Evolutionary conservation across 2,329 filamentous ascomycete species (phyloP), one percentile per base, ranked within the genome.

Genomic region (Helminthosporium solani): DNA sequence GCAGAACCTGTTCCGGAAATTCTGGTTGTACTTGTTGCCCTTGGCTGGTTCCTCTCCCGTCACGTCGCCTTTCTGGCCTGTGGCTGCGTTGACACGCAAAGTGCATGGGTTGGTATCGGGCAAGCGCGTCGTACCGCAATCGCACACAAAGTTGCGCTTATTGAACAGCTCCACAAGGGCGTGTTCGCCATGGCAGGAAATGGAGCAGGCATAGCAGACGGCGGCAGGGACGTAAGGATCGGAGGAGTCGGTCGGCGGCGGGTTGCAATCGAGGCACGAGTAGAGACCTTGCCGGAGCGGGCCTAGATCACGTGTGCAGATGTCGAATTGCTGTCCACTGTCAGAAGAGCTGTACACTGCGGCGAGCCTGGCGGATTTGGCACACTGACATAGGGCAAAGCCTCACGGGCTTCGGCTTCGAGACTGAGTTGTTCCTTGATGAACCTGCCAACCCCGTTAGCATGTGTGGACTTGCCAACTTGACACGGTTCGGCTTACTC

Each of bases 151-250:
- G 71, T 96, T 86, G 63, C 95, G 85, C 75, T 96, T 97, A 66
- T 83, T 86, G 74, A 99, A 99, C 16, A 99, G 86, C 73, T 99
- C 94, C 40, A 97, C 94, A 20, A 99, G 83, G 1, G 81, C 87
- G 68, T 99, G 94, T 64, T 97, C 91, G 57, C 94, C 92, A 64
- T 99, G 94, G 67, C 94, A 99, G 59, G 92, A 88, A 48, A 99
- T 90, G 6, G 92, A 96, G 74, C 94, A 99, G 18, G 91, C 88
- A 64, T 99, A 99, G 77, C 94, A 99, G 46, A 99, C 83, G 20
- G 88, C 94, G 2, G 92, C 94, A 6, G 86, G 78, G 7, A 76
- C 81, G 67, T 86, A 88, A 1, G 84, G 75, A 40, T 85, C 83
- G 34, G 80, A 75, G 1, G 78, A 65, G 35, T 81, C 79, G 2